A percentile compares a stretch with the other conserved stretches of the same genome.
These are phyloP conservation scores for Fraxinus dipetala DNA, from an alignment of 305 asterid genomes.

Conservation along the genomic window DNA sequence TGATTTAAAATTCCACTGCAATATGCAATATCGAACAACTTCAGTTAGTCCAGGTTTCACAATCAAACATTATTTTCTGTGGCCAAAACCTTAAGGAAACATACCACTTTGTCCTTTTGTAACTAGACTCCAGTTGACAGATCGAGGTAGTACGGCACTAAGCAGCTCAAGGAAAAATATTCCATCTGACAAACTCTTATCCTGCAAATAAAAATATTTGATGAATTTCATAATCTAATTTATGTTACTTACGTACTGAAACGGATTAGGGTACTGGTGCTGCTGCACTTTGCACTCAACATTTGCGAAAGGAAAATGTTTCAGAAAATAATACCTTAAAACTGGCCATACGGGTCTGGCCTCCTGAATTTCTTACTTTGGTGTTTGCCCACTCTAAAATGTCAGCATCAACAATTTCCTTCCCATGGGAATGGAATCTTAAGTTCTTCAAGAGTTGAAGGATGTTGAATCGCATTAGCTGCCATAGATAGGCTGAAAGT, in stretches of 20 bases:
- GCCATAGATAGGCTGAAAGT: slow-evolving; percentile 92
- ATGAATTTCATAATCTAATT: neutral
- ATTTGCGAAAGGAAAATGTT: slow-evolving; percentile 8
- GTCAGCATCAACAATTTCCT: slow-evolving; percentile 77
- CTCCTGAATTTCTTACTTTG: slow-evolving; percentile 65
- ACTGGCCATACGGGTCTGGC: slow-evolving; percentile 62
- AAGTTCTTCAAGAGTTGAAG: slow-evolving; percentile 87
- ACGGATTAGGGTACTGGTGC: neutral
- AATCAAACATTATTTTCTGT: neutral
- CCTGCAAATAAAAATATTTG: slow-evolving; percentile 44
- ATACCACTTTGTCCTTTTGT: slow-evolving; percentile 79
- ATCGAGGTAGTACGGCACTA: slow-evolving; percentile 89
- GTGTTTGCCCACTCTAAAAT: slow-evolving; percentile 85
- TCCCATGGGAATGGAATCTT: slow-evolving; percentile 84
- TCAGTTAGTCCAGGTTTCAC: neutral
- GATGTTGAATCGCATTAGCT: slow-evolving; percentile 90
- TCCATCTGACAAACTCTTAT: slow-evolving; percentile 80
- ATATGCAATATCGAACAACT: neutral
- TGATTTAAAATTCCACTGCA: neutral
- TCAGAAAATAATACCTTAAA: slow-evolving; percentile 61
- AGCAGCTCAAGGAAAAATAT: slow-evolving; percentile 88
- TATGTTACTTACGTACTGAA: neutral
- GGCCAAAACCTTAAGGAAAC: neutral
- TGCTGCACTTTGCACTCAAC: neutral
- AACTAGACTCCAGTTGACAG: slow-evolving; percentile 95